These are phyloP conservation scores for Tetrastigma voinierianum DNA, from an alignment of 164 flowering plant species.

Conservation along the genomic window DNA sequence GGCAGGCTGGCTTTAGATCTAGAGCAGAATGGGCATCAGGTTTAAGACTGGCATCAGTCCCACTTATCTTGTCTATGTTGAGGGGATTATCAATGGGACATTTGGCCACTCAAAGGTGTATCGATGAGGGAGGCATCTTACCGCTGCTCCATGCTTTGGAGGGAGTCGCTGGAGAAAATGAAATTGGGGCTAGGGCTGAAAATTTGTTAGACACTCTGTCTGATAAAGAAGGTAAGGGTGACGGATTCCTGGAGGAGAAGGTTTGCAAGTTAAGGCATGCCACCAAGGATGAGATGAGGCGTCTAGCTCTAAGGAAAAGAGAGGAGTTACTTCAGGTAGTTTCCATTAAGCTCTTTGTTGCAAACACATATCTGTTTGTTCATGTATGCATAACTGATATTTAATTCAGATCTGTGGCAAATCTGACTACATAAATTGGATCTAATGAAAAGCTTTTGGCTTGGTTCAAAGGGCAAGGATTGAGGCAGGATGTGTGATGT, in stretches of 20 bases:
- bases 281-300: conserved; percentile 92
- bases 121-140: conserved; percentile 80
- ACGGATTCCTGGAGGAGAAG: conserved; percentile 81
- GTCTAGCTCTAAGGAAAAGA: conserved; percentile 76
- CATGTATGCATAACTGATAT: too few species aligned
- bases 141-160: conserved; percentile 95
- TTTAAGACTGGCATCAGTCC: conserved; percentile 81
- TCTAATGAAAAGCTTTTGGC: too few species aligned
- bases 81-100: conserved; percentile 97
- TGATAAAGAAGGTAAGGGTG: conserved; percentile 80
- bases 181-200: conserved; percentile 98
- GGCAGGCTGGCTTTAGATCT: conserved; percentile 75
- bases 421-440: too few species aligned
- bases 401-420: too few species aligned
- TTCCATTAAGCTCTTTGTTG: conserved; percentile 1
- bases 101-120: conserved; percentile 75
- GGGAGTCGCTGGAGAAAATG: conserved; percentile 93
- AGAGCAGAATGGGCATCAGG: conserved; percentile 72
- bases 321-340: conserved; percentile 86
- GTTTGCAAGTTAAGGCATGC: conserved; percentile 80
- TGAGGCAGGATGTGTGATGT: too few species aligned
- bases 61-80: conserved; percentile 90
- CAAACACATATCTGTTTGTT: neutral
- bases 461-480: too few species aligned
- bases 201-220: conserved; percentile 88